Evolutionary conservation across 2,329 filamentous ascomycete species (phyloP), one percentile per base, ranked within the genome.

Genomic region (Aspergillus sp.): DNA sequence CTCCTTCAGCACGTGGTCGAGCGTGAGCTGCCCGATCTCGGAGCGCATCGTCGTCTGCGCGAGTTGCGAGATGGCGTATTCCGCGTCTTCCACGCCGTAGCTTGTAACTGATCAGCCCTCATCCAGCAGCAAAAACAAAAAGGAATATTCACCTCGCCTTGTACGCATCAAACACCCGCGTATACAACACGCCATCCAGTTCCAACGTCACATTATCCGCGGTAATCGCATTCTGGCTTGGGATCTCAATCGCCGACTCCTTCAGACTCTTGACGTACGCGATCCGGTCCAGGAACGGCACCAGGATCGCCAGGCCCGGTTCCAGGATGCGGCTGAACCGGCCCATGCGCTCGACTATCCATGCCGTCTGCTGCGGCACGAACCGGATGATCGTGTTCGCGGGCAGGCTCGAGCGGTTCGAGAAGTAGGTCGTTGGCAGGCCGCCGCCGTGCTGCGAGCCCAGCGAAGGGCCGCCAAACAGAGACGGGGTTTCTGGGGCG

Each of bases 271-370:
- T 95, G 47, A 98, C 91, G 60, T 98, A 98, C 49, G 91, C 83
- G 60, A 98, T 96, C 41, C 86, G 82, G 64, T 98, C 91, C 59
- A 98, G 67, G 46, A 96, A 82, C 1, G 91, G 91, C 34, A 91
- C 72, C 47, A 98, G 66, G 42, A 98, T 73, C 14, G 91, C 88
- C 41, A 98, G 70, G 36, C 91, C 91, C 3, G 91, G 91, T 51
- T 95, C 77, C 31, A 98, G 69, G 52, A 98, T 95, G 39, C 88
- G 76, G 65, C 85, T 82, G 68, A 94, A 98, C 64, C 88, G 91
- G 52, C 91, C 91, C 91, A 98, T 98, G 55, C 91, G 88, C 74
- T 98, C 91, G 36, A 98, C 91, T 38, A 98, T 89, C 91, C 91
- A 98, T 60, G 91, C 91, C 49, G 89, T 96, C 69, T 98, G 91